Conservation (phyloP, 1,284 basidiomycete genomes). For the Cystobasidiaceae sp. region DNA sequence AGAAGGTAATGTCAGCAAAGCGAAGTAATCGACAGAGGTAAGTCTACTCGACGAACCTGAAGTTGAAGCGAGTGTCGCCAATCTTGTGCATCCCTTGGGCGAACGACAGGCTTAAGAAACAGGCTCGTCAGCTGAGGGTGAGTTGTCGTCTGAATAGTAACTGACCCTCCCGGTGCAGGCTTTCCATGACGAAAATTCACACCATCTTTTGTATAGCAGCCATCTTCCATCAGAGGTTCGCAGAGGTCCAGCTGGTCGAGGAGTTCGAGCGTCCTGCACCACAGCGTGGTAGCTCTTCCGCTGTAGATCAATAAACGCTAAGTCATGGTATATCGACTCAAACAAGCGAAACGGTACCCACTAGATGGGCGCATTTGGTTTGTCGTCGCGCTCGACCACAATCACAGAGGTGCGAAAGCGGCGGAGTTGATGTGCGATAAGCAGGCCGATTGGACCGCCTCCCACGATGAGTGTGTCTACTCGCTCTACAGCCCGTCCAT, state of each 20-base stretch:
- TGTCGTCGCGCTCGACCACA: constrained; percentile 28
- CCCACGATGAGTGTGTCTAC: constrained; percentile 25
- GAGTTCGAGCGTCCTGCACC: constrained; percentile 32
- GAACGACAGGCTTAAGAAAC: not conserved
- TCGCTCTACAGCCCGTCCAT: too few relatives aligned
- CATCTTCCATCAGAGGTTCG: constrained; percentile 26
- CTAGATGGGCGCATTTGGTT: constrained; percentile 26
- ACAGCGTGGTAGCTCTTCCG: constrained; percentile 27
- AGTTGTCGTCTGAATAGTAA: too few relatives aligned
- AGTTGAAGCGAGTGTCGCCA: too few relatives aligned
- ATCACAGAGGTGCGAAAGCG: constrained; percentile 16
- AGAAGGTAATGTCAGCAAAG: too few relatives aligned
- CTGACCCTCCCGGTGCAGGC: constrained; percentile 28
- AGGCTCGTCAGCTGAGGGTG: not conserved
- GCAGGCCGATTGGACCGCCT: constrained; percentile 20
- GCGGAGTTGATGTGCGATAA: constrained; percentile 16
- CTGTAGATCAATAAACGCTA: too few relatives aligned
- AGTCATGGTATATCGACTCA: too few relatives aligned
- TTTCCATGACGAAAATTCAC: constrained; percentile 27
- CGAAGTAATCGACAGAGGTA: too few relatives aligned
- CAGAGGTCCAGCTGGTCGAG: constrained; percentile 29
- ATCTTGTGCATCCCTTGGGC: too few relatives aligned
- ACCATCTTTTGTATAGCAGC: constrained; percentile 22
- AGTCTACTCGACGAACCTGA: too few relatives aligned
- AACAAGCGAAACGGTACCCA: too few relatives aligned